phyloP scores from a whole-genome alignment of 768 basidiomycete genomes.

The Phlegmacium glaucopus region DNA sequence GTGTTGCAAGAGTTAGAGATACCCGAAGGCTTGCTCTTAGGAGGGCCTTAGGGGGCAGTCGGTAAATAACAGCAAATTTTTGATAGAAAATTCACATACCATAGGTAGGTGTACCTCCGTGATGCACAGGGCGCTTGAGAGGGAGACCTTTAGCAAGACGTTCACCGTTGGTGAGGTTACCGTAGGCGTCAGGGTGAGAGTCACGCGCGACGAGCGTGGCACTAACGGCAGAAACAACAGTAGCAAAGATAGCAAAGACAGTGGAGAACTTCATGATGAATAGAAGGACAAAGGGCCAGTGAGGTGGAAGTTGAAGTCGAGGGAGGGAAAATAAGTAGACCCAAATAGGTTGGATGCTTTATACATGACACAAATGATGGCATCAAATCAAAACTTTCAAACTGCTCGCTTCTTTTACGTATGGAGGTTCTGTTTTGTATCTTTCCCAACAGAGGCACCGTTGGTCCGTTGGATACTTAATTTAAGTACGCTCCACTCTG shows the following conservation, averaged over 20 bases:
- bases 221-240: conserved; percentile 34
- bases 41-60: conserved; percentile 29
- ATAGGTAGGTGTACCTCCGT: conserved; percentile 26
- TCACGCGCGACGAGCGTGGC: no score
- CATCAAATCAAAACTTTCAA: no score
- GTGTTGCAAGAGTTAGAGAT: conserved; percentile 34
- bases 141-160: conserved; percentile 53
- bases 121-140: conserved; percentile 43
- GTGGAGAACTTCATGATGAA: conserved; percentile 38
- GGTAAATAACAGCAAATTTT: no score
- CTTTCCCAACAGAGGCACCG: no score
- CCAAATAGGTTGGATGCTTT: conserved; percentile 2
- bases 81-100: conserved; percentile 21
- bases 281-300: not conserved
- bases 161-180: conserved; percentile 45
- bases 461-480: no score
- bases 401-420: no score
- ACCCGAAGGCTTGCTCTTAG: conserved; percentile 31
- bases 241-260: conserved; percentile 35
- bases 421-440: no score
- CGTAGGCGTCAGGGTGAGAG: no score
- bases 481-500: no score
- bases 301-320: conserved; percentile 12
- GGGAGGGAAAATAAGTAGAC: conserved; percentile 3
- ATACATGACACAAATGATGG: not conserved